Evolutionary conservation across 1,139 yeast genomes (phyloP).

Genomic region (Pichia terricola): DNA sequence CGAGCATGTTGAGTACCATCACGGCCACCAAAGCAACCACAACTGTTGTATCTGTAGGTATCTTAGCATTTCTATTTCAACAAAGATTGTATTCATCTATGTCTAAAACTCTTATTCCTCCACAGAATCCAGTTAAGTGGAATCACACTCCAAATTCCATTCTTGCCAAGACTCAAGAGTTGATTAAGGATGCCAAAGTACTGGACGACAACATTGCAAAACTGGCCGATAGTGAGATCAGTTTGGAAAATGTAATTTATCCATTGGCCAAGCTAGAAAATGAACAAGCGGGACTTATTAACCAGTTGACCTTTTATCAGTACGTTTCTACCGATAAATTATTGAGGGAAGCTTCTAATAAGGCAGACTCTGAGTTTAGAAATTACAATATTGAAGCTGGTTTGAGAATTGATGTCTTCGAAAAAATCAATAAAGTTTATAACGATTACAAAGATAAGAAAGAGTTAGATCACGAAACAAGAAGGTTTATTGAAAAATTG

Average conservation of each 20-base stretch:
- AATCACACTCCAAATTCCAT: constrained; percentile 46
- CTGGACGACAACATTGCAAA: constrained; percentile 49
- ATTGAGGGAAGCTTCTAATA: constrained; percentile 60
- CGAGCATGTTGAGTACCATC: too few relatives aligned
- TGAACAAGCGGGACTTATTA: constrained; percentile 32
- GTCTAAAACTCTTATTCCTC: too few relatives aligned
- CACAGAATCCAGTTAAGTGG: constrained; percentile 50
- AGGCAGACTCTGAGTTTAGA: constrained; percentile 49
- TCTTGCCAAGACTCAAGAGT: constrained; percentile 31
- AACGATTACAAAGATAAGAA: constrained; percentile 23
- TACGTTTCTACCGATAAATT: constrained; percentile 56
- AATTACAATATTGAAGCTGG: constrained; percentile 54
- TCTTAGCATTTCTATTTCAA: too few relatives aligned
- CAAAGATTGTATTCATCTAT: too few relatives aligned
- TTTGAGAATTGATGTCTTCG: constrained; percentile 59
- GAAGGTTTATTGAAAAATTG: constrained; percentile 46
- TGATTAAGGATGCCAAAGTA: constrained; percentile 35
- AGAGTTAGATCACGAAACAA: constrained; percentile 43
- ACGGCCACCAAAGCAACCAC: too few relatives aligned
- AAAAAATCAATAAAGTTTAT: constrained; percentile 45
- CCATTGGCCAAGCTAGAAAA: constrained; percentile 46
- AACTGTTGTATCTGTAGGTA: too few relatives aligned
- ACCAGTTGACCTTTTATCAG: constrained; percentile 54
- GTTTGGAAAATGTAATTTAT: constrained; percentile 45
- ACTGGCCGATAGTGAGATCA: constrained; percentile 32